These are phyloP conservation scores for Quercus ilex DNA, from an alignment of 306 rosid species.

Conservation along the genomic window DNA sequence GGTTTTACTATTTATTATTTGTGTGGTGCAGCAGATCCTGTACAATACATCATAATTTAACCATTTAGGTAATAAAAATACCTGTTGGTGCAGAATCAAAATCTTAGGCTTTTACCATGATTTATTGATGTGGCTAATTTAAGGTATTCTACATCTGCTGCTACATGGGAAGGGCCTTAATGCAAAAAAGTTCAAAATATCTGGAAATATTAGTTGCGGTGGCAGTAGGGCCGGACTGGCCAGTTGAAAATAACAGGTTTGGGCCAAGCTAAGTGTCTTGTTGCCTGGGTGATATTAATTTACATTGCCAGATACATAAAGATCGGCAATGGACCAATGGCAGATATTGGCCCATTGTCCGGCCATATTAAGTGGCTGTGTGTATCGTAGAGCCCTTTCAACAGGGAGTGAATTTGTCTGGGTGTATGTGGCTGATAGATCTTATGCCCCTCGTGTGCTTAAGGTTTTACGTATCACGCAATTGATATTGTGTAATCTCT, in stretches of 20 bases:
- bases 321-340: too few species aligned
- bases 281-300: too few species aligned
- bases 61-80: not conserved
- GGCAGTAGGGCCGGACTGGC: not conserved
- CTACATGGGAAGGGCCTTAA: not conserved
- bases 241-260: not conserved
- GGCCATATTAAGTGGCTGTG: too few species aligned
- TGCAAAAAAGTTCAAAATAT: not conserved
- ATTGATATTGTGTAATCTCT: too few species aligned
- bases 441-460: too few species aligned
- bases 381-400: too few species aligned
- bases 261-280: not conserved
- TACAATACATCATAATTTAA: conserved; percentile 12
- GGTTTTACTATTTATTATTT: not conserved
- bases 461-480: too few species aligned
- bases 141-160: not conserved
- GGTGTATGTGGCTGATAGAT: too few species aligned
- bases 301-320: too few species aligned
- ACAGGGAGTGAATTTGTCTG: too few species aligned
- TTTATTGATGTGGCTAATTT: not conserved
- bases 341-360: too few species aligned
- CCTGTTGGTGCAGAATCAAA: not conserved
- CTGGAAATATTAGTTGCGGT: not conserved
- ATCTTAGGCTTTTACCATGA: not conserved
- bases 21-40: conserved; percentile 28